Evolutionary conservation across 2,329 filamentous ascomycete genomes (phyloP).

Genomic region (Colletotrichum sp.): DNA sequence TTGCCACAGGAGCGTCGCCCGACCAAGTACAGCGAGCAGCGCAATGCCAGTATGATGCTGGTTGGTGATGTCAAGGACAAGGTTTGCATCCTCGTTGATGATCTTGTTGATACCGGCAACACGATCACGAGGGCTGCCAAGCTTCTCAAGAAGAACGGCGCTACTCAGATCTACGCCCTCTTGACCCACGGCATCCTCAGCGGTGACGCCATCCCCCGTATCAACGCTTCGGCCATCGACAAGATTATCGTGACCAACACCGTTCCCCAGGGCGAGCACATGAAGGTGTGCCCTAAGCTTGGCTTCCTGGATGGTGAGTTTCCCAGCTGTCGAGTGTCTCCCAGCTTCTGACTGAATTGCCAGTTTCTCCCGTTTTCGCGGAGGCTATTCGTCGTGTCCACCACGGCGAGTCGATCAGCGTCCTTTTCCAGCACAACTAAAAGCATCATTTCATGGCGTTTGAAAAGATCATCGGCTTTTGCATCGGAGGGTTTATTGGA

Average conservation of each 20-base stretch:
- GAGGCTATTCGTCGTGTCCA: constrained; percentile 96
- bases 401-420: constrained; percentile 96
- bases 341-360: background rate
- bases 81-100: constrained; percentile 90
- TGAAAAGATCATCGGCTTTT: constrained; percentile 19
- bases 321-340: background rate
- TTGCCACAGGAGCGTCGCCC: constrained; percentile 78
- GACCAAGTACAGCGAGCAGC: constrained; percentile 84
- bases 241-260: constrained; percentile 96
- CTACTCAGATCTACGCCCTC: constrained; percentile 88
- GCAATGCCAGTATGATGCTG: constrained; percentile 95
- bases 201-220: constrained; percentile 90
- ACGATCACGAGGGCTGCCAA: constrained; percentile 97
- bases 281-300: constrained; percentile 79
- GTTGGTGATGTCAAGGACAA: constrained; percentile 84
- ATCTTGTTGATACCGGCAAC: constrained; percentile 94
- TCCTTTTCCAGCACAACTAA: constrained; percentile 66
- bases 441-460: constrained; percentile 20
- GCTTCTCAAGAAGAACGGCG: constrained; percentile 94
- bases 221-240: constrained; percentile 92
- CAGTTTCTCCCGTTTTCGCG: constrained; percentile 83
- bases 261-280: constrained; percentile 86
- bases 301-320: constrained; percentile 77
- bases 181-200: constrained; percentile 95
- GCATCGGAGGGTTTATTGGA: constrained; percentile 23